Conservation (phyloP, 2,329 filamentous ascomycete species). For the Alternaria burnsii region DNA sequence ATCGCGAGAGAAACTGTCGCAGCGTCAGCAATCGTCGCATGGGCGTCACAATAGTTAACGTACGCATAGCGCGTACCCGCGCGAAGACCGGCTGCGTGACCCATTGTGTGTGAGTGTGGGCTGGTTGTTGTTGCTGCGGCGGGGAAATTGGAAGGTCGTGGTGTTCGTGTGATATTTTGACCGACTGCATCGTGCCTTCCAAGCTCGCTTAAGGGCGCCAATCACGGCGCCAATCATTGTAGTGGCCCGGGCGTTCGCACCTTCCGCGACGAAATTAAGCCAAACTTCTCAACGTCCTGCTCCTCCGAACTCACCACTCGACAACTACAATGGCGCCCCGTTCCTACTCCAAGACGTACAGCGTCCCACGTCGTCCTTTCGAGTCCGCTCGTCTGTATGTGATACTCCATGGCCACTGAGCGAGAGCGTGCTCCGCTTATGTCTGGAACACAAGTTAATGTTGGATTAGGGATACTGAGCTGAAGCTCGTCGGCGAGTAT, state of each 20-base stretch:
- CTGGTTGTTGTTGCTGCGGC: constrained; percentile 24
- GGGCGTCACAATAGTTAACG: constrained; percentile 20
- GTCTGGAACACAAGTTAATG: constrained; percentile 82
- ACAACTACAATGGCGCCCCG: constrained; percentile 58
- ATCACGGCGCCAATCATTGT: too few species aligned
- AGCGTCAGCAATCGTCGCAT: constrained; percentile 33
- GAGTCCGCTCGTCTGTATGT: constrained; percentile 99
- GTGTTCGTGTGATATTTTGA: background rate
- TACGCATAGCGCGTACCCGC: constrained; percentile 55
- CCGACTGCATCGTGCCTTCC: constrained; percentile 22
- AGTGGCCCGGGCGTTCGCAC: too few species aligned
- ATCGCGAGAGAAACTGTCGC: constrained; percentile 75
- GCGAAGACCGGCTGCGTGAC: constrained; percentile 61
- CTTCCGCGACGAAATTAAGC: too few species aligned
- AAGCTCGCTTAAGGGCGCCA: too few species aligned
- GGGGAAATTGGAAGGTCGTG: background rate
- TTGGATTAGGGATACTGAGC: constrained; percentile 87
- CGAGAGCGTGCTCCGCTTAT: constrained; percentile 97
- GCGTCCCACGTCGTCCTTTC: constrained; percentile 97
- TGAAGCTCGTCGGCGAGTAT: constrained; percentile 99
- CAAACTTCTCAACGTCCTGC: too few species aligned
- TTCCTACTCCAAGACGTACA: constrained; percentile 99
- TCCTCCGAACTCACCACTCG: constrained; percentile 10
- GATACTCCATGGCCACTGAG: constrained; percentile 87
- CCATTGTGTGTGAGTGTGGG: constrained; percentile 56